Conservation (phyloP, 257 asterid species). For the Solanum chiquidenum region DNA sequence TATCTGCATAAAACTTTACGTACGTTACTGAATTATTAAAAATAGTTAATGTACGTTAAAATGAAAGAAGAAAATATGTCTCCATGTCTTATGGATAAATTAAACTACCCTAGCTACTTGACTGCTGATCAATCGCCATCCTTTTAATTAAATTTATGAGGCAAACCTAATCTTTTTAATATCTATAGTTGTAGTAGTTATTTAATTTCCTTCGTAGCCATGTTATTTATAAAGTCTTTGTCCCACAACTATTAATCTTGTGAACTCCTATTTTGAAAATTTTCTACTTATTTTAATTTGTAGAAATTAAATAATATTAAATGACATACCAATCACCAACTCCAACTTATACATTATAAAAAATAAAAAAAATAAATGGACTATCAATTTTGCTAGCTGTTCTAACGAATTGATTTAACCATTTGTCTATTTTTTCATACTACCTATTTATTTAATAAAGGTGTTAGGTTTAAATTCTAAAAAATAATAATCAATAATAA, state of each 20-base stretch:
- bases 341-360: neutral
- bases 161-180: neutral
- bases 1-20: neutral
- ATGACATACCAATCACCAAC: neutral
- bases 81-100: neutral
- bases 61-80: neutral
- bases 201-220: neutral
- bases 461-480: too few species aligned
- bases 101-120: neutral
- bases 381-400: neutral
- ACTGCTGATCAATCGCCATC: neutral
- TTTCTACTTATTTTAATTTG: neutral
- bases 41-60: neutral
- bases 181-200: neutral
- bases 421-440: neutral
- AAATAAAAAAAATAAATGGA: neutral
- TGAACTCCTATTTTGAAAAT: neutral
- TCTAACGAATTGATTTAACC: neutral
- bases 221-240: neutral
- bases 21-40: neutral
- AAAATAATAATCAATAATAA: too few species aligned
- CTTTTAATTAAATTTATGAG: neutral
- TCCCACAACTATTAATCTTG: neutral
- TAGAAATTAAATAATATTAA: neutral
- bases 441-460: too few species aligned